Evolutionary conservation across 2,329 filamentous ascomycete genomes (phyloP).

Genomic region (Botrytis fabae): DNA sequence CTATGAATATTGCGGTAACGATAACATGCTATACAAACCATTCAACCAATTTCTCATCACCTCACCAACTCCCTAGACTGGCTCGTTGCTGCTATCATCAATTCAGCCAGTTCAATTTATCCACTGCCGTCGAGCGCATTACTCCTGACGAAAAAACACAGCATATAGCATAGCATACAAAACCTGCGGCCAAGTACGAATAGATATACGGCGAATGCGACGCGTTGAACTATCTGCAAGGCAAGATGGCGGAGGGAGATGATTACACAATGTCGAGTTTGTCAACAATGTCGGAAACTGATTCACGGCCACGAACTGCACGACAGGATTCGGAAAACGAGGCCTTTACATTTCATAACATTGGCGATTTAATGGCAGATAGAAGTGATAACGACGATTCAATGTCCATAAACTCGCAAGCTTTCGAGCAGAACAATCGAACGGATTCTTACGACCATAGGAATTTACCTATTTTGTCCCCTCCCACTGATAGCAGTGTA

Average conservation of each 20-base stretch:
- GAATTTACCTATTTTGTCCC: constrained; percentile 35
- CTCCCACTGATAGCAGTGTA: constrained; percentile 35
- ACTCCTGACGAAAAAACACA: constrained; percentile 17
- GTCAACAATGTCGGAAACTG: constrained; percentile 23
- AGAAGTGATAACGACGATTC: constrained; percentile 35
- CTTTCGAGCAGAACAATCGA: constrained; percentile 30
- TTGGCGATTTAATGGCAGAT: constrained; percentile 36
- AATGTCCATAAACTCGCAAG: constrained; percentile 29
- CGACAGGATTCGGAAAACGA: constrained; percentile 36
- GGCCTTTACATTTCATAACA: constrained; percentile 35
- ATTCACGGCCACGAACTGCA: constrained; percentile 36
- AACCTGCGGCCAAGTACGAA: background rate
- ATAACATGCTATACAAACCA: background rate
- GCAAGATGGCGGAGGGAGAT: constrained; percentile 39
- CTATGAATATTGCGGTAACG: background rate
- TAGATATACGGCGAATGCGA: constrained; percentile 33
- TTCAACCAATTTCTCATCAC: background rate
- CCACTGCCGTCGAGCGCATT: constrained; percentile 28
- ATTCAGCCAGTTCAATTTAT: background rate
- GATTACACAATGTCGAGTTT: constrained; percentile 22
- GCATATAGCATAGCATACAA: constrained; percentile 6
- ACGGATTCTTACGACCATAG: constrained; percentile 33
- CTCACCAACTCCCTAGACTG: constrained; percentile 3
- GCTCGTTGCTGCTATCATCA: constrained; percentile 10
- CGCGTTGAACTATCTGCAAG: constrained; percentile 27